Base-by-base conservation (phyloP, 108 stramenopile species). In the Cyclotella sp. region DNA sequence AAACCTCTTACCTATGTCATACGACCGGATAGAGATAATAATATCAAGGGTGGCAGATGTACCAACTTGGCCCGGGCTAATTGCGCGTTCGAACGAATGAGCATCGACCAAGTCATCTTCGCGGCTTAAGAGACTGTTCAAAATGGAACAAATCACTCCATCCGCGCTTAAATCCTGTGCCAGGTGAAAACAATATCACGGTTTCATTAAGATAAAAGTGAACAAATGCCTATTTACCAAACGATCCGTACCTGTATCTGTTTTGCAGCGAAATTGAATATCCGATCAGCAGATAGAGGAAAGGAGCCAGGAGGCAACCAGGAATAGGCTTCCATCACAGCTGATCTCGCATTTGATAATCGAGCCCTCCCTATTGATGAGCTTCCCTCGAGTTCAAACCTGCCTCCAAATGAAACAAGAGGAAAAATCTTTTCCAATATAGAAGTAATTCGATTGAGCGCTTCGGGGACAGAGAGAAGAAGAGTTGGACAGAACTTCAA, bases 291-390 rank as follows among this genome's bases (percentile, higher is more conserved):
- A 54, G 85, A 84, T 83, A 91, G 82, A 8, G 93, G 93, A 55
- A 85, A 96, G 22, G 91, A 93, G 5, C 95, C 95, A 46, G 95
- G 89, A 49, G 95, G 95, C 18, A 96, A 68, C 95, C 93, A 96
- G 21, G 93, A 85, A 67, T 94, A 96, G 19, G 95, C 90, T 64
- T 96, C 93, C 83, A 96, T 73, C 11, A 96, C 78, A 18, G 90
- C 89, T 14, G 93, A 89, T 70, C 87, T 91, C 16, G 91, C 82
- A 57, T 87, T 92, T 29, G 93, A 90, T 0, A 90, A 68, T 45
- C 89, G 76, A 14, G 81, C 66, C 22, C 78, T 82, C 19, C 83
- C 88, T 27, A 75, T 73, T 11, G 85, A 79, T 19, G 84, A 84
- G n/a, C 18, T 52, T 18, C 70, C 72, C 30, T 79, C 77, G 3